Evolutionary conservation across 1,284 basidiomycete genomes (phyloP).

Genomic region (Salmacisia buchloeana): DNA sequence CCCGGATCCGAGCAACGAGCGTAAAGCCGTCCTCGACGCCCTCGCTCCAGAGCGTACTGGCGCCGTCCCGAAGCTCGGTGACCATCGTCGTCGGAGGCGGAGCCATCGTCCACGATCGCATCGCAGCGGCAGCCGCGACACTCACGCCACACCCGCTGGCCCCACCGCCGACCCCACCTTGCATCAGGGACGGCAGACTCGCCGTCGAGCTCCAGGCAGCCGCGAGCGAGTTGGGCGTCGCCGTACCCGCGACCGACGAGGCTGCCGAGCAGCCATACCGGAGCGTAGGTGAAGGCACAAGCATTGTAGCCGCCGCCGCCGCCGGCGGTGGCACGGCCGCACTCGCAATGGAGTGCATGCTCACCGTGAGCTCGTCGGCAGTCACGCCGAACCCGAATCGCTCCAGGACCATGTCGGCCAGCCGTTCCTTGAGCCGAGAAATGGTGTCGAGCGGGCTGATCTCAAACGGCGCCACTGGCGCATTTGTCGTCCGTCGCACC

Average conservation of each 20-base stretch:
- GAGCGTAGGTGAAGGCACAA: neutral
- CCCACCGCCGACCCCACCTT: too few species aligned
- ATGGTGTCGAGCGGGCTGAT: neutral
- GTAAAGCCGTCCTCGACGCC: constrained; percentile 8
- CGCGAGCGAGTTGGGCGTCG: neutral
- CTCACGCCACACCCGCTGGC: too few species aligned
- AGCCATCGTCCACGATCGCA: too few species aligned
- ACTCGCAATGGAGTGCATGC: neutral
- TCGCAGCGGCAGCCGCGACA: too few species aligned
- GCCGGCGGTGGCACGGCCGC: too few species aligned
- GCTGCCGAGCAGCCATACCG: neutral
- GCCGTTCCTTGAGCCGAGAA: neutral
- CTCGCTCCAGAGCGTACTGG: constrained; percentile 4
- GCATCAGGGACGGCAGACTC: neutral
- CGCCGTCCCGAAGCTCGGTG: neutral
- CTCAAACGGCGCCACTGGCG: neutral
- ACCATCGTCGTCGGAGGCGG: neutral
- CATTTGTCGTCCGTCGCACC: neutral
- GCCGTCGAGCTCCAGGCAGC: constrained; percentile 6
- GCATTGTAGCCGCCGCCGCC: too few species aligned
- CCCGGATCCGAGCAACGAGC: constrained; percentile 3
- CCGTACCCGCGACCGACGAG: neutral
- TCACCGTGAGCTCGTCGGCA: neutral
- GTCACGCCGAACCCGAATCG: neutral
- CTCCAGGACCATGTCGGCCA: constrained; percentile 1